Base-by-base conservation (phyloP, 306 rosid genomes). In the Myrica gale region DNA sequence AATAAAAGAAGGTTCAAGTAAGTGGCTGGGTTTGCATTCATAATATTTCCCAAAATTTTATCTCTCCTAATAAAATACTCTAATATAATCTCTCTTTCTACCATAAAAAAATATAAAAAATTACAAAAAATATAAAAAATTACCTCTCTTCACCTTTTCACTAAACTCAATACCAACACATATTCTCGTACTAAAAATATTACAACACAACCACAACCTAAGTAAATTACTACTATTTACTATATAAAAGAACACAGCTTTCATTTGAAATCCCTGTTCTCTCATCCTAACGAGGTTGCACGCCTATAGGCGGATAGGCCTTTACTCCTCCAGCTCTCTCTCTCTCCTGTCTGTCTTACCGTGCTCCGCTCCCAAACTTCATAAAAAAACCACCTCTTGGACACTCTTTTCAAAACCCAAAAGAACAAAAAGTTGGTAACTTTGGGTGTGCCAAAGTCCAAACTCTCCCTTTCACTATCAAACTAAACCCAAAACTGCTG, bases 271-370 rank as follows among this genome's bases (percentile, higher is more conserved):
- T 93, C 92, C 53, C 87, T 91, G 92, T 81, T 83, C 74, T 47
- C 83, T 87, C 70, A 97, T 39, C 67, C 82, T 83, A 87, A 88
- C 97, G 98, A 93, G 92, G 98, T 85, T 84, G 92, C 98, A 88
- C 96, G 93, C 97, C 85, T 81, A 39, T 4, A 6, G n/a, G n/a
- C n/a, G n/a, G n/a, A n/a, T n/a, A n/a, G 57, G 13, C 17, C 67
- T 71, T 58, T 45, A 69, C 82, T 74, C 72, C 76, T 77, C 80
- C 62, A 63, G 39, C 73, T 76, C 73, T 71, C 41, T 23, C 26
- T 23, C 26, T 23, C 26, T 23, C 26, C n/a, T n/a, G n/a, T n/a
- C n/a, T 57, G 72, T 55, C 62, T 69, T 76, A 53, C 19, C 65
- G 43, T 46, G 52, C 10, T 23, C 26, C n/a, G 52, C 10, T 23